Base-by-base conservation (phyloP, 225 moss, liverwort and hornwort species). In the Asterella californica region DNA sequence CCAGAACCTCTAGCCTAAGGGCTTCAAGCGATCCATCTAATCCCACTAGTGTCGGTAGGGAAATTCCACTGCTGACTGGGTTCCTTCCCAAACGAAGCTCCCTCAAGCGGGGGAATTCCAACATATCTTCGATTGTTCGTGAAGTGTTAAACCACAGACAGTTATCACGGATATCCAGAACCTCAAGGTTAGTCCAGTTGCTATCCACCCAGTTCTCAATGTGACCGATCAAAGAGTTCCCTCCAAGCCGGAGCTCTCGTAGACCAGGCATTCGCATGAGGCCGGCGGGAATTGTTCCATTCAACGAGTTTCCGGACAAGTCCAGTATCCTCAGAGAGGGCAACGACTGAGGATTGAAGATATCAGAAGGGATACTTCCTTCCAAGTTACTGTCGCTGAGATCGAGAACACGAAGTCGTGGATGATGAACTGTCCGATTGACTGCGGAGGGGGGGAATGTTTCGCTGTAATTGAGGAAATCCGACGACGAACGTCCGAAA, bases 11-110 rank as follows among this genome's bases (percentile, higher is more conserved):
- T 7, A 62, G 62, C n/a, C n/a, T n/a, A n/a, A 29, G 25, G 6
- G 48, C 11, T 11, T n/a, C 70, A 54, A 5, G 12, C 27, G n/a
- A 15, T 19, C 33, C 9, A 29, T 0, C 19, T 14, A n/a, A n/a
- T 46, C 53, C n/a, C 22, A 7, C 32, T n/a, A 33, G 59, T 8
- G 74, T 75, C 9, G 74, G 73, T 17, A 75, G 59, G 33, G 30
- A 22, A 29, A 17, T 59, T 14, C 7, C 17, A 18, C 50, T 62
- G 46, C 45, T 5, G 2, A 81, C 11, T 10, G 29, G 30, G 74
- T 81, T 81, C 19, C 59, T 74, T 12, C 80, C 72, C 19, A 81
- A 19, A 12, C 80, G 70, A 59, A 81, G 80, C 80, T 81, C 80
- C 74, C 17, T n/a, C 80, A 81, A n/a, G 55, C 24, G 19, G 59